Evolutionary conservation across 2,329 filamentous ascomycete species (phyloP).

Genomic region (Epichloe gansuensis): DNA sequence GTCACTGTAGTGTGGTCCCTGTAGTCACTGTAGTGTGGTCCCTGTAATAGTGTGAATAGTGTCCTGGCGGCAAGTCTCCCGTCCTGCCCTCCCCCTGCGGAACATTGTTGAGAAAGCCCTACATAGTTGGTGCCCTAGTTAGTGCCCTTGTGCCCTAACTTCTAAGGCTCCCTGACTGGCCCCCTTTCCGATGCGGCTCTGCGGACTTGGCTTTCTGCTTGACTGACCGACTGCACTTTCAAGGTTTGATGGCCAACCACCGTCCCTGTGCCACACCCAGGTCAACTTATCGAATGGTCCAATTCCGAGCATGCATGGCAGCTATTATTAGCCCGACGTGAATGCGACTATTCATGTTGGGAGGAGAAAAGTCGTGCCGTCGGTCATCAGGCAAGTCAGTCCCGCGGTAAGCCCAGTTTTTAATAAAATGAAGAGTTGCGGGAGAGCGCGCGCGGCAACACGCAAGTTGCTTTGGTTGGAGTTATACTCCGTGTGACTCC

Average conservation of each 20-base stretch:
- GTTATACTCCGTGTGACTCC: too few species aligned
- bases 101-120: too few species aligned
- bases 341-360: not conserved
- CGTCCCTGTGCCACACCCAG: not conserved
- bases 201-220: not conserved
- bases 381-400: too few species aligned
- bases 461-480: not conserved
- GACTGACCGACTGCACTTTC: not conserved
- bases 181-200: slow-evolving; percentile 4
- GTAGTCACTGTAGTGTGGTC: too few species aligned
- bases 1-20: too few species aligned
- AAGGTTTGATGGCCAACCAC: not conserved
- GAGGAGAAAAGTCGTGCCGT: too few species aligned
- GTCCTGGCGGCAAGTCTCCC: too few species aligned
- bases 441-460: not conserved
- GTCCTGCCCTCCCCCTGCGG: too few species aligned
- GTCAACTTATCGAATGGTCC: not conserved
- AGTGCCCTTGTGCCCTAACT: too few species aligned
- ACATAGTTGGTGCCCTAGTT: not conserved
- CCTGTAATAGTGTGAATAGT: too few species aligned
- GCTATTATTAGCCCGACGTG: not conserved
- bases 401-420: not conserved
- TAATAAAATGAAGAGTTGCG: not conserved
- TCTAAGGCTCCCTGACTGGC: not conserved
- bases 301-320: not conserved